Evolutionary conservation across 495 filamentous ascomycete genomes (phyloP), one percentile per base, ranked within the genome.

Genomic region (Penicillium parvum): DNA sequence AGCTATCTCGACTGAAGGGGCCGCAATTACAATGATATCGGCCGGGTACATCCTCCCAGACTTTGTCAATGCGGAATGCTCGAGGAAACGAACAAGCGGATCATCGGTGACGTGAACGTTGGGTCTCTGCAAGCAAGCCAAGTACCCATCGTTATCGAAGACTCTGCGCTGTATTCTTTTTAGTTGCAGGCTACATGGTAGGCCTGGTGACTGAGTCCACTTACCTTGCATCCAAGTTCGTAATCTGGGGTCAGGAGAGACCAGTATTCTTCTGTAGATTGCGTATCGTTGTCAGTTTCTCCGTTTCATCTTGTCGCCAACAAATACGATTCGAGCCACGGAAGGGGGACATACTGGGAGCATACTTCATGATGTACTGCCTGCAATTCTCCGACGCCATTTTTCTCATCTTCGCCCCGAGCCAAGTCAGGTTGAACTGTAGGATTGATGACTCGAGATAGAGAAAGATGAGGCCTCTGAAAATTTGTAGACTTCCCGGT

Each of bases 21-120:
- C n/a, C n/a, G n/a, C n/a, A 34, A 44, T 25, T 42, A 57, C 53
- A 23, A 52, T 57, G 6, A 30, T 23, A 47, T 57, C 53, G 6
- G 46, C 49, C 1, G 41, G 25, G 23, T 45, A 20, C 9, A 22
- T 7, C 11, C 23, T 16, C 6, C 42, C 49, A 1, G 53, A 53
- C 17, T 40, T 28, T n/a, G 52, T 56, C 9, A 52, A 15, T 7
- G 49, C 25, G 3, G 48, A 48, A 5, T 33, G 19, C 11, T 38
- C 18, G 8, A n/a, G 26, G 5, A 56, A 16, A 12, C 30, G 25
- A 5, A 45, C 30, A 28, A 56, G 28, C 4, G 48, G 40, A 21
- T 52, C 52, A 25, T 48, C 34, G 8, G 40, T 49, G 4, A 56
- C 21, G 9, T 37, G 34, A 17, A 52, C 18, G n/a, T 56, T 56